A percentile compares a stretch with the other conserved stretches of the same genome.
Evolutionary conservation across 345 rosid genomes (phyloP).

Genomic region (Hibiscus mutabilis): DNA sequence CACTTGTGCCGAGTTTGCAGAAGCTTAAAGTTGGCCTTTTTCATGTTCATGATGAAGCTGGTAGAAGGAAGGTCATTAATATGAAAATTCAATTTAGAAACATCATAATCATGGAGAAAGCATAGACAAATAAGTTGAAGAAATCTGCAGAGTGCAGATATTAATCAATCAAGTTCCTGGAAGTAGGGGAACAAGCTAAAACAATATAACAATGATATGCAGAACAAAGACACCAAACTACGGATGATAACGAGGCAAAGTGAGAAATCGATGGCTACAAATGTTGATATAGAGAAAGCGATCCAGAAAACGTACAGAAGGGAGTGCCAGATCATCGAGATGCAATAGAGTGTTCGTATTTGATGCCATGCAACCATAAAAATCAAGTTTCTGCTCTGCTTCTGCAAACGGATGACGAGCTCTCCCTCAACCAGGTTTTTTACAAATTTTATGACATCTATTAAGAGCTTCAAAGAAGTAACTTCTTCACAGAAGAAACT

Average conservation of each 20-base stretch:
- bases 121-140: background rate
- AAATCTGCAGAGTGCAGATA: background rate
- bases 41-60: background rate
- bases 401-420: background rate
- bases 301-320: conserved; percentile 27
- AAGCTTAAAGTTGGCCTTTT: background rate
- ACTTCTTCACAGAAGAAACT: background rate
- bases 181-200: background rate
- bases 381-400: background rate
- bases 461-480: background rate
- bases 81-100: background rate
- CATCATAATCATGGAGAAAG: background rate
- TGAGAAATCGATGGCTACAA: background rate
- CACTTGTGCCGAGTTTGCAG: background rate
- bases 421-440: background rate
- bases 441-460: background rate
- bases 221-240: background rate
- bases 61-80: background rate
- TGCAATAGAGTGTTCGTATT: conserved; percentile 24
- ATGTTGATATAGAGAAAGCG: background rate
- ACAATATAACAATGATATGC: background rate
- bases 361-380: conserved; percentile 18
- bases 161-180: background rate
- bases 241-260: background rate
- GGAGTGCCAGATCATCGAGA: conserved; percentile 37